Evolutionary conservation across 768 basidiomycete genomes (phyloP), one percentile per base, ranked within the genome.

Genomic region (Nevesoporus exiguus): DNA sequence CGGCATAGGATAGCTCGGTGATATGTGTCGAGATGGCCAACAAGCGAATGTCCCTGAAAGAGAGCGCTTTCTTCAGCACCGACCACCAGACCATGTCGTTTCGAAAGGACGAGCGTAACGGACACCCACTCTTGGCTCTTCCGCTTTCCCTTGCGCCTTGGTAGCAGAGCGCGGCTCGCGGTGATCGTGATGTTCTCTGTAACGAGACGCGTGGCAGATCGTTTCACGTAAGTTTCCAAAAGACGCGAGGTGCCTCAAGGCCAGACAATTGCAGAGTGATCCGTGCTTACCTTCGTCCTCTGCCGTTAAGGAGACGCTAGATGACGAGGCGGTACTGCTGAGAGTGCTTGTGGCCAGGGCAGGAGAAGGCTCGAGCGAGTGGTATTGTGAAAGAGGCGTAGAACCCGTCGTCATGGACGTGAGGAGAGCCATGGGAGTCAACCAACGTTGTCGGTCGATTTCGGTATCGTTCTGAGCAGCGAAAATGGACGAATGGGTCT

Each of bases 11-110:
- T 41, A 93, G 79, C 67, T 93, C 91, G 13, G 91, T 93, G 63
- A 93, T 90, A 66, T 87, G 88, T 0, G 90, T 88, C 30, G 89
- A 90, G 62, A 90, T 75, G 36, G 90, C 88, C 37, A 93, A 73
- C 43, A 90, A 67, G 51, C 82, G 86, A 41, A 93, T 76, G 67
- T 92, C 87, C 51, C 88, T 92, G 72, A 47, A 50, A 43, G 53
- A 67, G 49, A 67, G 47, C 7, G 52, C 65, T 44, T 52, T 68
- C 61, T 60, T 68, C 7, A 65, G 55, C 62, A 56, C 42, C 48
- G 56, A 60, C 66, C 65, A 70, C 60, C 59, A 64, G 52, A 53
- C 55, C 54, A 66, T 60, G 55, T 66, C 41, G 65, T 55, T 42
- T 52, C 45, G 57, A 44, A 56, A 47, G 22, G 13, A 56, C 40